Evolutionary conservation across 805 yeast genomes (phyloP).

Genomic region (Candida berthetii): DNA sequence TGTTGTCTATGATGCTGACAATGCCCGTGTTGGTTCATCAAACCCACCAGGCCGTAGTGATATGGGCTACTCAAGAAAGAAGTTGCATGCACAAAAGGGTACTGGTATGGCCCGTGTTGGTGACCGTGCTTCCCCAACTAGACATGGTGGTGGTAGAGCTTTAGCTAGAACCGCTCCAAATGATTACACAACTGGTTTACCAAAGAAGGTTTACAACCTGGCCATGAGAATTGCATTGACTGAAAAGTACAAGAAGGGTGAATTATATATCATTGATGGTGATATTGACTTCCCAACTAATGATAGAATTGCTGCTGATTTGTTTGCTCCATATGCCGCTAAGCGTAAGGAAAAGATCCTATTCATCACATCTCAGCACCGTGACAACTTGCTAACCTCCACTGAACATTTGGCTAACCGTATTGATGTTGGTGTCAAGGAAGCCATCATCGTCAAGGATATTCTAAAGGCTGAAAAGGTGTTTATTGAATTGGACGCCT

Average conservation of each 20-base stretch:
- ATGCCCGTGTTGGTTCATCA: slow-evolving; percentile 81
- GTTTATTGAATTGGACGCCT: slow-evolving; percentile 65
- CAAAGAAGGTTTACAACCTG: slow-evolving; percentile 60
- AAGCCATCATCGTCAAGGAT: slow-evolving; percentile 79
- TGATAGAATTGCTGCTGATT: slow-evolving; percentile 39
- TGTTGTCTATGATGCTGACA: slow-evolving; percentile 86
- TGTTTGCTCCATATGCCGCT: slow-evolving; percentile 39
- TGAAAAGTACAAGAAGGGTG: slow-evolving; percentile 72
- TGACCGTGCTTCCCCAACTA: slow-evolving; percentile 89
- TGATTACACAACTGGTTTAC: slow-evolving; percentile 77
- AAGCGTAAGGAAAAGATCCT: slow-evolving; percentile 19
- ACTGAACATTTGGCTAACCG: slow-evolving; percentile 45
- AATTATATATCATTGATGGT: slow-evolving; percentile 56
- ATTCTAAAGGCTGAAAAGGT: slow-evolving; percentile 73
- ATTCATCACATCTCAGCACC: slow-evolving; percentile 56
- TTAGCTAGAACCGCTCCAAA: slow-evolving; percentile 87
- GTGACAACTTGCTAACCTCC: slow-evolving; percentile 55
- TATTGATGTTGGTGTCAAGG: slow-evolving; percentile 64
- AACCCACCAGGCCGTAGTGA: slow-evolving; percentile 84
- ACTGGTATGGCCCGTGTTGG: slow-evolving; percentile 94
- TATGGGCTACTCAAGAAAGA: slow-evolving; percentile 77
- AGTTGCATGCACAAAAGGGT: slow-evolving; percentile 87
- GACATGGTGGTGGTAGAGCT: slow-evolving; percentile 86
- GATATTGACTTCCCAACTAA: slow-evolving; percentile 30
- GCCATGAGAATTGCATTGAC: slow-evolving; percentile 84